These are phyloP conservation scores for Macrophomina tecta DNA, from an alignment of 2,329 filamentous ascomycete genomes.

Conservation along the genomic window DNA sequence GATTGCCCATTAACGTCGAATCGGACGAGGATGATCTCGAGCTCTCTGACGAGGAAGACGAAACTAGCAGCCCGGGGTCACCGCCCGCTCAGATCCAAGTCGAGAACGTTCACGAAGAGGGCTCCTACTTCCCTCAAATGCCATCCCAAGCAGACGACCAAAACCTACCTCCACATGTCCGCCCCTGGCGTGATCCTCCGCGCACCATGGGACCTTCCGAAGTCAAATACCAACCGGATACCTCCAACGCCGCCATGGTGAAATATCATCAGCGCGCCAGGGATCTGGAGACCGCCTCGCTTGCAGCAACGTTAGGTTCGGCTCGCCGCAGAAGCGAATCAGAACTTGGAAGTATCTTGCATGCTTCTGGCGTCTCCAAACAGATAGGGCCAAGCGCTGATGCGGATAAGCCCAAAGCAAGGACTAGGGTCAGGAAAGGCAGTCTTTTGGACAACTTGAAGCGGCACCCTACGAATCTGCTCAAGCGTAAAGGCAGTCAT, in stretches of 20 bases:
- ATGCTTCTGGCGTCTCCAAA: constrained; percentile 66
- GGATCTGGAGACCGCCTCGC: constrained; percentile 60
- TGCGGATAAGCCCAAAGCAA: constrained; percentile 45
- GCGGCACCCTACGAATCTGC: constrained; percentile 49
- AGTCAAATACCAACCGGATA: constrained; percentile 55
- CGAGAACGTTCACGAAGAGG: constrained; percentile 27
- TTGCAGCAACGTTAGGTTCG: constrained; percentile 73
- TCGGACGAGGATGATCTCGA: constrained; percentile 42
- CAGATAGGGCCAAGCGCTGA: constrained; percentile 54
- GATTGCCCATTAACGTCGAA: constrained; percentile 49
- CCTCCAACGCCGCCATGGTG: constrained; percentile 62
- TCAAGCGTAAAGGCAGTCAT: constrained; percentile 54
- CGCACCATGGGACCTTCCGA: constrained; percentile 38
- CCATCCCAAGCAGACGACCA: neutral
- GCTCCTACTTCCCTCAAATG: constrained; percentile 39
- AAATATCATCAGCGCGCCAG: constrained; percentile 56
- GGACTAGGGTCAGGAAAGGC: constrained; percentile 52
- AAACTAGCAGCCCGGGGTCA: constrained; percentile 37
- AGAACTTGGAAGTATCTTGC: constrained; percentile 66
- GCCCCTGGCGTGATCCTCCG: constrained; percentile 55
- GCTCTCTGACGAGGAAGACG: constrained; percentile 38
- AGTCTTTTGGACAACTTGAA: constrained; percentile 59
- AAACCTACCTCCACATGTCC: constrained; percentile 41
- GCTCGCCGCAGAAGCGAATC: constrained; percentile 66
- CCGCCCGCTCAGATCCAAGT: constrained; percentile 38